Evolutionary conservation across 139 green algal species (phyloP).

Genomic region (Micractinium conductrix): DNA sequence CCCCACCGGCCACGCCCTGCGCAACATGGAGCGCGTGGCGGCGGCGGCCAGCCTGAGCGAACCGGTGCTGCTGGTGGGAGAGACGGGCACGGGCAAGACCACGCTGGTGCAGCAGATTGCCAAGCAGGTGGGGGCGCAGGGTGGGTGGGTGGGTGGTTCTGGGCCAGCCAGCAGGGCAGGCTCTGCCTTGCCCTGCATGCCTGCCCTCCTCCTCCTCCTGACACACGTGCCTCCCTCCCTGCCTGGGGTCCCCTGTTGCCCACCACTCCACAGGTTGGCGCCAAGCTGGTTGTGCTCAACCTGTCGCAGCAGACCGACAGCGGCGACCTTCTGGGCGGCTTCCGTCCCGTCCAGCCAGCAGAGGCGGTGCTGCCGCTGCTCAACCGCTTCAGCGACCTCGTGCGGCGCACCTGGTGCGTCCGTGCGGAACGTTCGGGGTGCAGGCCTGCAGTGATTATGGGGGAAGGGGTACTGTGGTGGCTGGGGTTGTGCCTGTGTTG

Average conservation of each 20-base stretch:
- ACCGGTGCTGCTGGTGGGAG: constrained; percentile 96
- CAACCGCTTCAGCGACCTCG: constrained; percentile 68
- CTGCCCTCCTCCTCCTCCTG: not conserved
- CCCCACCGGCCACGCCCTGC: constrained; percentile 81
- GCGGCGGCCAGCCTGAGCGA: constrained; percentile 72
- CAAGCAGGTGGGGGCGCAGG: constrained; percentile 43
- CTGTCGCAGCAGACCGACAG: constrained; percentile 97
- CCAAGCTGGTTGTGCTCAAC: constrained; percentile 93
- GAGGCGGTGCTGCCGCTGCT: constrained; percentile 82
- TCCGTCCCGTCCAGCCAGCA: constrained; percentile 86
- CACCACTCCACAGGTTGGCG: constrained; percentile 51
- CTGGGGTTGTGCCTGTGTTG: no score
- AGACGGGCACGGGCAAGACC: constrained; percentile 99
- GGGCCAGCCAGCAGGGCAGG: no score
- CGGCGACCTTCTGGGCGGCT: constrained; percentile 95
- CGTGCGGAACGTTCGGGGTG: no score
- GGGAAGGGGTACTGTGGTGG: no score
- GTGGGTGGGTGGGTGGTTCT: not conserved
- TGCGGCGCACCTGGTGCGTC: constrained; percentile 61
- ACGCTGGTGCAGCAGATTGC: constrained; percentile 88
- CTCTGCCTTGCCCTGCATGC: not conserved
- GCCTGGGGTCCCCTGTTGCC: no score
- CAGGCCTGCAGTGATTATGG: no score
- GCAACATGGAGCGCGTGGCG: constrained; percentile 91
- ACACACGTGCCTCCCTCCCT: not conserved